Percentiles rank a stretch among this genome's conserved stretches.
Conservation (phyloP, 805 yeast genomes). For the Starmerella sp. region DNA sequence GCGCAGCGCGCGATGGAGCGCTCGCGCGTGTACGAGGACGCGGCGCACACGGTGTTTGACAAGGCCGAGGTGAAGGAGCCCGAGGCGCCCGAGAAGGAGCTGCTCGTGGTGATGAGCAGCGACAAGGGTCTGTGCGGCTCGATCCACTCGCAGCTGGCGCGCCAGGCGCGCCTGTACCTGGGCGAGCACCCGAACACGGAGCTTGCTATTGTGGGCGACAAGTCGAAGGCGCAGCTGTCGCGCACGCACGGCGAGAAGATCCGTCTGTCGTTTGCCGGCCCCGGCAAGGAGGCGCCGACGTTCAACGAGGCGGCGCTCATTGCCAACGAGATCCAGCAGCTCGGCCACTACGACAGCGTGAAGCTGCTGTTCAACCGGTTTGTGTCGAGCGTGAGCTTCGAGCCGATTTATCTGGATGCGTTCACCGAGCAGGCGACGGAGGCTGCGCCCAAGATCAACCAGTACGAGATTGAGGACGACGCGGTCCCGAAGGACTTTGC, state of each 20-base stretch:
- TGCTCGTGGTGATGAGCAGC: slow-evolving; percentile 80
- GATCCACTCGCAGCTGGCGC: slow-evolving; percentile 88
- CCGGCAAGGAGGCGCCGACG: slow-evolving; percentile 95
- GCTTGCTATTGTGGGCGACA: slow-evolving; percentile 86
- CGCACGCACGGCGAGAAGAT: slow-evolving; percentile 67
- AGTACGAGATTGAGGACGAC: slow-evolving; percentile 60
- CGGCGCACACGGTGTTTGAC: slow-evolving; percentile 67
- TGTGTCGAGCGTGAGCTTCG: slow-evolving; percentile 78
- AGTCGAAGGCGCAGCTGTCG: slow-evolving; percentile 74
- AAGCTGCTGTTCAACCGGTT: slow-evolving; percentile 82
- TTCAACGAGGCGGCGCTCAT: slow-evolving; percentile 82
- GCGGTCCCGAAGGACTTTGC: slow-evolving; percentile 36
- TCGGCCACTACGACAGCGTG: slow-evolving; percentile 53
- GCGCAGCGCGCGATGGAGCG: slow-evolving; percentile 91
- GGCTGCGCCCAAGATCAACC: slow-evolving; percentile 72
- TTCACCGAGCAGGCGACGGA: slow-evolving; percentile 62
- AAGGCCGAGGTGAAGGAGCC: slow-evolving; percentile 66
- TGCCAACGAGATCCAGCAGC: slow-evolving; percentile 66
- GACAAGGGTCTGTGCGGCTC: slow-evolving; percentile 99
- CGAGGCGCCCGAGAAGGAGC: slow-evolving; percentile 47
- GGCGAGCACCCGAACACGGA: slow-evolving; percentile 57
- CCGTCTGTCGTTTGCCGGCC: slow-evolving; percentile 71
- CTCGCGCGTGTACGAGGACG: slow-evolving; percentile 71
- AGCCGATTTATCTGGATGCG: slow-evolving; percentile 60
- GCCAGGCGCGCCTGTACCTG: slow-evolving; percentile 65